A percentile compares a stretch with the other conserved stretches of the same genome.
phyloP scores from a whole-genome alignment of 495 filamentous ascomycete genomes.

The Rhizodiscina lignyota region DNA sequence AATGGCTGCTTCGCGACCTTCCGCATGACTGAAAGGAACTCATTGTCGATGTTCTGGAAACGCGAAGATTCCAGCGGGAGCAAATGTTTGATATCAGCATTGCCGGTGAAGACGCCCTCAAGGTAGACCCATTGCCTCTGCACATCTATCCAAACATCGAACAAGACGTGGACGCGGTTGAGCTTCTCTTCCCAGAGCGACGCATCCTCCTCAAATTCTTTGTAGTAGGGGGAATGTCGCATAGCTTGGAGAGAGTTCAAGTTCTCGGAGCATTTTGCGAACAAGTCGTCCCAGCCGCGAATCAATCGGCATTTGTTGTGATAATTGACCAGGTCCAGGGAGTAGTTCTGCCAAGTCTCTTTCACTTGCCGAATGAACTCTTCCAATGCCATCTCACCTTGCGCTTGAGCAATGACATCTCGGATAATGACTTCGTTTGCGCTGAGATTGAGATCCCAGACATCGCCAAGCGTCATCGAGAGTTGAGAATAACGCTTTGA shows the following conservation, averaged over 20 bases:
- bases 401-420: slow-evolving; percentile 85
- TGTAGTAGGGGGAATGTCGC: slow-evolving; percentile 97
- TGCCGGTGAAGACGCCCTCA: slow-evolving; percentile 95
- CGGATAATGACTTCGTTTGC: slow-evolving; percentile 74
- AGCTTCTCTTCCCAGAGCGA: slow-evolving; percentile 94
- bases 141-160: slow-evolving; percentile 99
- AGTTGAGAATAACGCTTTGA: slow-evolving; percentile 77
- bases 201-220: slow-evolving; percentile 96
- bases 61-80: slow-evolving; percentile 88
- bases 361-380: slow-evolving; percentile 95
- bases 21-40: slow-evolving; percentile 96
- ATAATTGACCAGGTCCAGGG: slow-evolving; percentile 87
- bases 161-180: slow-evolving; percentile 90
- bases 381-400: slow-evolving; percentile 96
- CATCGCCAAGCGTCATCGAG: slow-evolving; percentile 89
- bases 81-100: slow-evolving; percentile 96
- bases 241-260: slow-evolving; percentile 95
- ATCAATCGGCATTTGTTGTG: slow-evolving; percentile 96
- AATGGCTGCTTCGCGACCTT: slow-evolving; percentile 92
- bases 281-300: slow-evolving; percentile 94
- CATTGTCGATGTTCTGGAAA: slow-evolving; percentile 97
- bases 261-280: slow-evolving; percentile 96
- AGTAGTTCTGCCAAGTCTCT: slow-evolving; percentile 90
- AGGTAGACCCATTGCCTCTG: slow-evolving; percentile 99
- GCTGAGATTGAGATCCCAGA: slow-evolving; percentile 89